phyloP scores from a whole-genome alignment of 306 rosid genomes.

The Fragaria nilgerrensis region DNA sequence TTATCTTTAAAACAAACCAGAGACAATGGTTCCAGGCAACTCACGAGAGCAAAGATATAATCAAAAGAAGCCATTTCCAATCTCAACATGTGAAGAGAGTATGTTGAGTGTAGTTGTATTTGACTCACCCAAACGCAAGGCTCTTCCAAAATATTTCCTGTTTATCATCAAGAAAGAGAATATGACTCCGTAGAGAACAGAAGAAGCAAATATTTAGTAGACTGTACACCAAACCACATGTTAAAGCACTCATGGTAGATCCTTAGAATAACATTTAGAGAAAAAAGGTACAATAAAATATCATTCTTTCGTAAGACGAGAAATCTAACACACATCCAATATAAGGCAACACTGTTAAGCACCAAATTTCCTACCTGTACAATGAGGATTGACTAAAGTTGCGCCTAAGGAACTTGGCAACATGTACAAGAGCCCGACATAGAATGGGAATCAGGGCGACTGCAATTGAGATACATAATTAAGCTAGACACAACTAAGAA shows the following conservation, averaged over 20 bases:
- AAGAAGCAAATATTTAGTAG: neutral
- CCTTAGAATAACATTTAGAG: neutral
- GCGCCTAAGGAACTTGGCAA: constrained; percentile 91
- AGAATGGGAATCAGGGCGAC: constrained; percentile 89
- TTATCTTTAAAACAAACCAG: neutral
- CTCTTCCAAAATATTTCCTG: constrained; percentile 91
- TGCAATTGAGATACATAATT: constrained; percentile 45
- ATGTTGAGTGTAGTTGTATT: constrained; percentile 75
- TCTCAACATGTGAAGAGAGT: constrained; percentile 87
- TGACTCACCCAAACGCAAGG: constrained; percentile 96
- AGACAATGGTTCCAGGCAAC: constrained; percentile 34
- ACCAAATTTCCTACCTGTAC: constrained; percentile 65
- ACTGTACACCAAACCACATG: neutral
- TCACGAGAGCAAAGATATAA: constrained; percentile 82
- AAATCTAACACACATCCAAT: neutral
- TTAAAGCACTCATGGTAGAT: neutral
- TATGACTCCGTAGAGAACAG: too few relatives aligned
- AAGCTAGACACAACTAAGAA: constrained; percentile 17
- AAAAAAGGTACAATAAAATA: neutral
- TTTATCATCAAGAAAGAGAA: constrained; percentile 6
- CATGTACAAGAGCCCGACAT: constrained; percentile 80
- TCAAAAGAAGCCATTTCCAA: constrained; percentile 84
- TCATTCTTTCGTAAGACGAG: neutral
- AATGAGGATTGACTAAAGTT: constrained; percentile 81
- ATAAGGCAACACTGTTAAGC: constrained; percentile 13